Base-by-base conservation (phyloP, 176 grass and related monocot genomes). In the Hyparrhenia diplandra region DNA sequence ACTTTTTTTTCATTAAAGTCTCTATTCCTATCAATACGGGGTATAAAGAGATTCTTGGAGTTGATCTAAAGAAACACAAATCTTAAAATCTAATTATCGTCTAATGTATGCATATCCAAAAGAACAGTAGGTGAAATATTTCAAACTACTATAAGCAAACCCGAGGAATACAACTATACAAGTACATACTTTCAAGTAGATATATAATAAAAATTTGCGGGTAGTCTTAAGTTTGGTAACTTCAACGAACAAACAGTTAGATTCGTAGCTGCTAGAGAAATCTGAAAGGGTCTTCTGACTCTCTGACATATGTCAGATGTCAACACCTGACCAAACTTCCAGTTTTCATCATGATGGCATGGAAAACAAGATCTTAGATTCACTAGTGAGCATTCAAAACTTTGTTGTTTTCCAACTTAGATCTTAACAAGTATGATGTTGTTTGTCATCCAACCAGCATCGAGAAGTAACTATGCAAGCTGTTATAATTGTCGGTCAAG, bases 281-380 rank as follows among this genome's bases (percentile, higher is more conserved):
- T 40, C 31, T 35, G 66, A 83, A 57, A 83, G 18, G 18, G 45
- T 59, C 7, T 69, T 43, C 47, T 36, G 80, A 78, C 59, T 71
- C 67, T 71, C 68, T 46, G 69, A 71, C 82, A 85, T 60, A 28
- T 81, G 71, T 89, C 82, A 88, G 87, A 74, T 75, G 41, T 25
- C 76, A 80, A 88, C 49, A 52, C 63, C 25, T 62, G 52, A 77
- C 63, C 87, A 64, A 45, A 81, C 77, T 64, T 64, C 58, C 63
- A 82, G 73, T 17, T 82, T n/a, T 69, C 73, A 84, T 75, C 67
- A 88, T 77, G 39, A 82, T 57, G n/a, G 43, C 74, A 82, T 75
- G 75, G 71, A 84, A 83, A 86, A 55, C 21, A 85, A 63, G 45
- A 70, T 29, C 12, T 57, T 64, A 65, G 40, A 59, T 85, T 52